Percentiles rank a stretch among this genome's conserved stretches.
These are phyloP conservation scores for Magnaporthiopsis rhizophila DNA, from an alignment of 2,329 filamentous ascomycete species.

Conservation along the genomic window DNA sequence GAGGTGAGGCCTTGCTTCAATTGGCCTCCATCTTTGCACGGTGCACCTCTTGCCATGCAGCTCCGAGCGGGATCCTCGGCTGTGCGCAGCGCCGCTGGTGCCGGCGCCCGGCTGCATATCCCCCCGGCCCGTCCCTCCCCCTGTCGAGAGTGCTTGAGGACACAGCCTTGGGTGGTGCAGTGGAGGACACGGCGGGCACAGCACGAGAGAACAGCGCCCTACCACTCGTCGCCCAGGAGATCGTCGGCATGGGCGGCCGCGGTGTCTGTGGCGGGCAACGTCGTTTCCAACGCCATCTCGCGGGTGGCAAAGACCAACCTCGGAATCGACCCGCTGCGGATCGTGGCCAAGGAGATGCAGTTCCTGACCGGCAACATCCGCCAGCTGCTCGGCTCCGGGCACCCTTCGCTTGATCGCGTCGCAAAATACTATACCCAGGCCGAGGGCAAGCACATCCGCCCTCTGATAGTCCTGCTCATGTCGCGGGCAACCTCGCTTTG, in stretches of 20 bases:
- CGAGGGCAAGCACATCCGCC: constrained; percentile 94
- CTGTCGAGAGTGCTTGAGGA: constrained; percentile 30
- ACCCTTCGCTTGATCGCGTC: constrained; percentile 87
- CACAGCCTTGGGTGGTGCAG: constrained; percentile 19
- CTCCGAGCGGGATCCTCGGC: constrained; percentile 44
- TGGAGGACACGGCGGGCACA: constrained; percentile 19
- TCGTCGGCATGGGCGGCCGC: constrained; percentile 70
- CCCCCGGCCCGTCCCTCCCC: constrained; percentile 18
- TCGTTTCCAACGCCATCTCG: constrained; percentile 60
- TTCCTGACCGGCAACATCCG: constrained; percentile 90
- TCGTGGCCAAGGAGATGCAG: constrained; percentile 94
- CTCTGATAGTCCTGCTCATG: constrained; percentile 93
- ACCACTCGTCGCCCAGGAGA: constrained; percentile 37
- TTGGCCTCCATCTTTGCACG: constrained; percentile 19
- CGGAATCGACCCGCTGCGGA: constrained; percentile 77
- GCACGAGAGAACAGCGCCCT: constrained; percentile 21
- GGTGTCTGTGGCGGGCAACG: constrained; percentile 60
- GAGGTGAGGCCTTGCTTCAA: constrained; percentile 15
- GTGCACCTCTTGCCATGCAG: constrained; percentile 34
- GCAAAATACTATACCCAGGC: constrained; percentile 98
- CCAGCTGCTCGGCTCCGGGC: constrained; percentile 85
- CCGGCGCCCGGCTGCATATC: constrained; percentile 22
- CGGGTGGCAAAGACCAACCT: constrained; percentile 57
- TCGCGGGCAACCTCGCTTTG: constrained; percentile 81
- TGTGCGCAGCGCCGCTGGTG: constrained; percentile 33